A percentile compares a stretch with the other conserved stretches of the same genome.
Conservation (phyloP, 2,329 filamentous ascomycete species). For the Pseudocercospora musae region DNA sequence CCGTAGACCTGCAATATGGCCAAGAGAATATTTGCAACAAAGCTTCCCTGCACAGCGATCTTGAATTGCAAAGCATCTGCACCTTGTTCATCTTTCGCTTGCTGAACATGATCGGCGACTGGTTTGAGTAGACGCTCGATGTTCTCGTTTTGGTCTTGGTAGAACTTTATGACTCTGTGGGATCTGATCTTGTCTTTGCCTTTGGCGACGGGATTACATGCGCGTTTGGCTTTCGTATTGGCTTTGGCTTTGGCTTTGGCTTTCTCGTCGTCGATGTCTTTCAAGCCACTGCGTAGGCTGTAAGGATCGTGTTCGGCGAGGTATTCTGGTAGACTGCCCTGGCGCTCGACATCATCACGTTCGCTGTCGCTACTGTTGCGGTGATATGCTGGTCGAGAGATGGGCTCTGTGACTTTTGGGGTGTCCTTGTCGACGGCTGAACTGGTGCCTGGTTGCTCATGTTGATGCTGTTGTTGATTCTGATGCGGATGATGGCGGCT, state of each 20-base stretch:
- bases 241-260: slow-evolving; percentile 67
- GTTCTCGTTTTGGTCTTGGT: slow-evolving; percentile 86
- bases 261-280: slow-evolving; percentile 71
- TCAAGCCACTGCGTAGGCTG: slow-evolving; percentile 71
- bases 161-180: slow-evolving; percentile 72
- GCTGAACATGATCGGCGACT: slow-evolving; percentile 83
- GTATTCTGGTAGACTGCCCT: slow-evolving; percentile 54
- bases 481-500: slow-evolving; percentile 23
- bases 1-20: slow-evolving; percentile 83
- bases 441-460: slow-evolving; percentile 24
- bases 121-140: slow-evolving; percentile 89
- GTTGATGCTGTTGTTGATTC: slow-evolving; percentile 6
- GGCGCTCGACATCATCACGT: slow-evolving; percentile 42
- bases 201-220: slow-evolving; percentile 43
- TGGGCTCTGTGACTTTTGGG: slow-evolving; percentile 30
- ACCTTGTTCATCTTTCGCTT: slow-evolving; percentile 74
- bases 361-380: slow-evolving; percentile 30
- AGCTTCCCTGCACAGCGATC: slow-evolving; percentile 64
- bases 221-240: slow-evolving; percentile 74
- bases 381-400: slow-evolving; percentile 34
- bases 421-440: slow-evolving; percentile 19
- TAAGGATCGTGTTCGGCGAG: slow-evolving; percentile 73
- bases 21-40: slow-evolving; percentile 76
- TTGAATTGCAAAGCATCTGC: slow-evolving; percentile 76
- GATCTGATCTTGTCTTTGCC: slow-evolving; percentile 44